Conservation (phyloP, 768 basidiomycete species). For the Piloderma croceum region DNA sequence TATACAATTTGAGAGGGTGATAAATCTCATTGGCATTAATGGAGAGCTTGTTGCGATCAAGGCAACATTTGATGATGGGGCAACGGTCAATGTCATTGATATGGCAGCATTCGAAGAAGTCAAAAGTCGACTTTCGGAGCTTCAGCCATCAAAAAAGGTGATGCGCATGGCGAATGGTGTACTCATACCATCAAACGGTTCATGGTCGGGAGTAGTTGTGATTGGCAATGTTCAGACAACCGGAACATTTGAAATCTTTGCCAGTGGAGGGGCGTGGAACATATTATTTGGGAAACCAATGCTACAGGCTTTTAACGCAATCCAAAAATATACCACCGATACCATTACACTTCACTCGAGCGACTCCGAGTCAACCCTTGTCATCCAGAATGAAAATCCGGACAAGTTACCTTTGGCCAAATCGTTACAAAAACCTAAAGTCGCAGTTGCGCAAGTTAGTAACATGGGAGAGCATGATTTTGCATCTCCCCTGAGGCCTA, state of each 20-base stretch:
- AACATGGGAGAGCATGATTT: neutral
- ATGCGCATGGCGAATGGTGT: slow-evolving; percentile 15
- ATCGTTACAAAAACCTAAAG: neutral
- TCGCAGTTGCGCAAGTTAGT: neutral
- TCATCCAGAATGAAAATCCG: neutral
- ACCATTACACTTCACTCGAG: neutral
- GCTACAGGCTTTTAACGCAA: slow-evolving; percentile 8
- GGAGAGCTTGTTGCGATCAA: neutral
- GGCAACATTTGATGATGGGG: slow-evolving; percentile 11
- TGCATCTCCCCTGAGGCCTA: too few relatives aligned
- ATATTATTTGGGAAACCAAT: slow-evolving; percentile 15
- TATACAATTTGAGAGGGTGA: too few relatives aligned
- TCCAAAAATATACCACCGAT: slow-evolving; percentile 15
- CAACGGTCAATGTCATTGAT: slow-evolving; percentile 9
- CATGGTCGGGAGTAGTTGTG: slow-evolving; percentile 10
- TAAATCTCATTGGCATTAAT: too few relatives aligned
- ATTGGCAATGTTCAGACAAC: slow-evolving; percentile 2
- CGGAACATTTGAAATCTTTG: slow-evolving; percentile 13
- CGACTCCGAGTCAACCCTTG: neutral
- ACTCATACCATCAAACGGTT: slow-evolving; percentile 6
- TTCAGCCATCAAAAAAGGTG: neutral
- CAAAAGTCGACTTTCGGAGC: neutral
- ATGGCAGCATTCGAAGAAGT: slow-evolving; percentile 1
- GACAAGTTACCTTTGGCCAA: neutral
- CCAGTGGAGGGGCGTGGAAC: slow-evolving; percentile 13